These are phyloP conservation scores for Gonapodya prolifera DNA, from an alignment of 192 early-diverging fungal species.

Conservation along the genomic window DNA sequence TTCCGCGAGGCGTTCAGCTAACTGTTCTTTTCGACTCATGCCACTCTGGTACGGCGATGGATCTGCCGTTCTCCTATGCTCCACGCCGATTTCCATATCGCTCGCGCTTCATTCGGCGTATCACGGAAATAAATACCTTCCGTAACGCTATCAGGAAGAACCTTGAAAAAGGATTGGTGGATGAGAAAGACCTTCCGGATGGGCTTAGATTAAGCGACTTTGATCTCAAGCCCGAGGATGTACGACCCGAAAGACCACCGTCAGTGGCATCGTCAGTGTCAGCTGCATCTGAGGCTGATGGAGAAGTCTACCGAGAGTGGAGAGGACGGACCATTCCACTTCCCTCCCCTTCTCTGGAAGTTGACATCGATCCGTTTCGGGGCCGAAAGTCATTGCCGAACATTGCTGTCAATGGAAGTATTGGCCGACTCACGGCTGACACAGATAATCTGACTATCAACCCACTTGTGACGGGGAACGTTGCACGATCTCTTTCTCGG, in stretches of 20 bases:
- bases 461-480: too few relatives aligned
- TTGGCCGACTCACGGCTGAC: background rate
- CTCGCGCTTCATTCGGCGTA: background rate
- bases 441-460: background rate
- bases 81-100: background rate
- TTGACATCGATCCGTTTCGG: background rate
- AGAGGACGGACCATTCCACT: background rate
- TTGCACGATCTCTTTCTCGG: too few relatives aligned
- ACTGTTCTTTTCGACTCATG: constrained; percentile 64
- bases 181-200: background rate
- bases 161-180: background rate
- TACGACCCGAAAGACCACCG: background rate
- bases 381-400: background rate
- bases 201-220: background rate
- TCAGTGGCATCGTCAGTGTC: background rate
- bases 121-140: background rate
- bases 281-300: background rate
- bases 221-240: background rate
- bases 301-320: background rate
- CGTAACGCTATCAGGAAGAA: background rate
- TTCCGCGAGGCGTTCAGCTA: constrained; percentile 57
- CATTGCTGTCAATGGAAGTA: background rate
- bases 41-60: constrained; percentile 20
- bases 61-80: constrained; percentile 1
- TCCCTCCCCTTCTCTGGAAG: background rate